A percentile compares a stretch with the other conserved stretches of the same genome.
phyloP scores from a whole-genome alignment of 148 eudicot genomes.

The Gaultheria prostrata region DNA sequence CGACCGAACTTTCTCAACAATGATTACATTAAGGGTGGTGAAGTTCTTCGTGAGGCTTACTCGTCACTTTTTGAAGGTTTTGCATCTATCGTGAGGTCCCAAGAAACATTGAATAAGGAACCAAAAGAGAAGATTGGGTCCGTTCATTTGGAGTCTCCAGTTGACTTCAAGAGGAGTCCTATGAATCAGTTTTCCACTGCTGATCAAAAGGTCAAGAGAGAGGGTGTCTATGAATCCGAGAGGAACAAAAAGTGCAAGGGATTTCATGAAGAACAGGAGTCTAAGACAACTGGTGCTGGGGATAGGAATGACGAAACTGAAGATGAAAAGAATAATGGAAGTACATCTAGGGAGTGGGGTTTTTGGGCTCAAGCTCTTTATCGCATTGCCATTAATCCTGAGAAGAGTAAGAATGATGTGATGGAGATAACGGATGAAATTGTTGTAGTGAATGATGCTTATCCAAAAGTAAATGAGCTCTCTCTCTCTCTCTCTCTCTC shows the following conservation, averaged over 20 bases:
- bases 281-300: conserved; percentile 20
- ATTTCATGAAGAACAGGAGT: conserved; percentile 25
- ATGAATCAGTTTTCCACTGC: conserved; percentile 19
- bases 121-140: conserved; percentile 10
- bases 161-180: conserved; percentile 18
- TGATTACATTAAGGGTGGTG: conserved; percentile 72
- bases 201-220: conserved; percentile 55
- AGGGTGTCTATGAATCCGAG: conserved; percentile 31
- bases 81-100: conserved; percentile 45
- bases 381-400: conserved; percentile 68
- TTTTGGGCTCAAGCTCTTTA: conserved; percentile 81
- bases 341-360: conserved; percentile 53
- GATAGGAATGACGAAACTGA: conserved; percentile 27
- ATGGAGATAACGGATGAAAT: conserved; percentile 53
- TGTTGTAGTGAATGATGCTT: conserved; percentile 71
- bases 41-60: conserved; percentile 79
- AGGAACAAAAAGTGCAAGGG: conserved; percentile 60
- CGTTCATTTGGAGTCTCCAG: conserved; percentile 22
- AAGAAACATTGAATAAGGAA: conserved; percentile 14
- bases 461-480: conserved; percentile 63
- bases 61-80: conserved; percentile 87
- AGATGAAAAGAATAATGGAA: conserved; percentile 24
- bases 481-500: conserved; percentile 10
- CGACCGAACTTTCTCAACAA: conserved; percentile 73
- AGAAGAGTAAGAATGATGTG: conserved; percentile 52